phyloP scores from a whole-genome alignment of 805 yeast genomes.

The Lipomyces japonicus region DNA sequence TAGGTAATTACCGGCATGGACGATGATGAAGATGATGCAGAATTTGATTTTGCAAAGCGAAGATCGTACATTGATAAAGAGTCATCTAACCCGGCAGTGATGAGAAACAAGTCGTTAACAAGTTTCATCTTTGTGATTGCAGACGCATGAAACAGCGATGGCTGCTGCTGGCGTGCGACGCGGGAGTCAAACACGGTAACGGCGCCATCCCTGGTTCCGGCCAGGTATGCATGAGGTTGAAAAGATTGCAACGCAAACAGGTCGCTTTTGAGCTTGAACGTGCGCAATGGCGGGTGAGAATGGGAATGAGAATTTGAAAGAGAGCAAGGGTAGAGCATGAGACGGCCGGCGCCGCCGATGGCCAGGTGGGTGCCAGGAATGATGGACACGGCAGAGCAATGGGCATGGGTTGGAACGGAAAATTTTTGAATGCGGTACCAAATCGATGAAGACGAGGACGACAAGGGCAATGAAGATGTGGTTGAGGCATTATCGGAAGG shows the following conservation, averaged over 20 bases:
- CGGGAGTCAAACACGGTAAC: constrained; percentile 20
- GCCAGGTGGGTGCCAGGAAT: constrained; percentile 5
- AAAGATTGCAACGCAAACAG: constrained; percentile 14
- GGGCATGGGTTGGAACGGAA: constrained; percentile 18
- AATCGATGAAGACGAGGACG: constrained; percentile 2
- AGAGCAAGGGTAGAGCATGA: constrained; percentile 7
- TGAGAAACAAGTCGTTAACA: constrained; percentile 15
- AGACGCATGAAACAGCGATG: constrained; percentile 20
- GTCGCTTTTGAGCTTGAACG: constrained; percentile 19
- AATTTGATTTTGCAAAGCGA: constrained; percentile 9
- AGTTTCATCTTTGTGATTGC: constrained; percentile 30
- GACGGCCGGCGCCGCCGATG: constrained; percentile 16
- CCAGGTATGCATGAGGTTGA: constrained; percentile 15
- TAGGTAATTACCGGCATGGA: constrained; percentile 13
- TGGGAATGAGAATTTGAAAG: too few species aligned
- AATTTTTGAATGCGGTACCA: constrained; percentile 18
- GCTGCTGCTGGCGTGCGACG: constrained; percentile 9
- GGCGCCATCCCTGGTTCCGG: constrained; percentile 26
- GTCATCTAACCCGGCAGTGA: constrained; percentile 30
- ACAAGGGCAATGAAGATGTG: background rate
- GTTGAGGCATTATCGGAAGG: constrained; percentile 10
- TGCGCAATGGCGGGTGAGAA: background rate
- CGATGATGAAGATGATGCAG: background rate
- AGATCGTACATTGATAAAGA: constrained; percentile 24
- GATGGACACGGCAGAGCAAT: constrained; percentile 17